Percentiles rank a stretch among this genome's conserved stretches.
Conservation (phyloP, 1,284 basidiomycete species). For the Fistulina hepatica region DNA sequence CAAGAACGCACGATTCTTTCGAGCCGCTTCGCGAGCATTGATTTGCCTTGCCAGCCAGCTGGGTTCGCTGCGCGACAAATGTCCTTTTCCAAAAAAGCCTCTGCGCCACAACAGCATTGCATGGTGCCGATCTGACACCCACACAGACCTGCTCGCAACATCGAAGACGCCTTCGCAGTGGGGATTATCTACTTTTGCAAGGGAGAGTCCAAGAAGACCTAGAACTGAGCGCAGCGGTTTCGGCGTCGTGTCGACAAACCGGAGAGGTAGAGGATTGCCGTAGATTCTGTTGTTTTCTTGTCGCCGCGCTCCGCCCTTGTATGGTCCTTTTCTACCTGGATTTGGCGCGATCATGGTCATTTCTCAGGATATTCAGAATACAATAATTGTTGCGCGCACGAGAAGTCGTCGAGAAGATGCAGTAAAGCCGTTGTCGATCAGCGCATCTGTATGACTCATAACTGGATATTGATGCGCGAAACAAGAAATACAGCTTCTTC, state of each 20-base stretch:
- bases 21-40: constrained; percentile 42
- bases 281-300: constrained; percentile 59
- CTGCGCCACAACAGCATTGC: constrained; percentile 71
- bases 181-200: constrained; percentile 33
- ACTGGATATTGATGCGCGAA: too few species aligned
- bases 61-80: constrained; percentile 87
- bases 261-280: constrained; percentile 50
- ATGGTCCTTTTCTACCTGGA: too few species aligned
- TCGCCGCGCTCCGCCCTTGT: constrained; percentile 42
- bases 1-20: constrained; percentile 42
- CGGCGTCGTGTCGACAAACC: constrained; percentile 35
- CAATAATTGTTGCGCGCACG: too few species aligned
- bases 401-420: too few species aligned
- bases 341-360: too few species aligned
- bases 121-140: constrained; percentile 57
- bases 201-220: constrained; percentile 34
- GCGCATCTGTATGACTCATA: too few species aligned
- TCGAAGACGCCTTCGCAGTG: constrained; percentile 60
- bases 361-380: too few species aligned
- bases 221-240: constrained; percentile 33
- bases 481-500: too few species aligned
- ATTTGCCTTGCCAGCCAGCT: constrained; percentile 78
- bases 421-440: too few species aligned
- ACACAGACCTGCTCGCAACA: constrained; percentile 64
- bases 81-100: constrained; percentile 97